These are phyloP conservation scores for Aspergillus novoparasiticus DNA, from an alignment of 2,329 filamentous ascomycete species.

Conservation along the genomic window DNA sequence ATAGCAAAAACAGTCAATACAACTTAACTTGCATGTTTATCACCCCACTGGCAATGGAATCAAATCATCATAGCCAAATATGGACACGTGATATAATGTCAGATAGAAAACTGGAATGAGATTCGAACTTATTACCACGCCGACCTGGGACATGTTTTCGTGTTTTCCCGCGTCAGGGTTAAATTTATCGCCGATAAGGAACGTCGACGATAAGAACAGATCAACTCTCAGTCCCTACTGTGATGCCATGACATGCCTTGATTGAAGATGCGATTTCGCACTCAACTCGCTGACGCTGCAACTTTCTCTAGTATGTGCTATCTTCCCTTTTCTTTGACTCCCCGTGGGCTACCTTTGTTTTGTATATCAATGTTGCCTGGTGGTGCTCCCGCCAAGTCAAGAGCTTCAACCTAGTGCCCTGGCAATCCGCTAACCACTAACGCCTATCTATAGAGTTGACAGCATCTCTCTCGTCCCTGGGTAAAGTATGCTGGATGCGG, in stretches of 20 bases:
- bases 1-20: neutral
- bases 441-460: constrained; percentile 56
- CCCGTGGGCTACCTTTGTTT: neutral
- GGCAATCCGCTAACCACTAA: constrained; percentile 10
- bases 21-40: neutral
- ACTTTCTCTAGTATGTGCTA: constrained; percentile 55
- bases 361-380: neutral
- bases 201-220: neutral
- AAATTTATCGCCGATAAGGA: neutral
- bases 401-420: neutral
- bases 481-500: constrained; percentile 87
- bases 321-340: constrained; percentile 4
- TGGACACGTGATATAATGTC: neutral
- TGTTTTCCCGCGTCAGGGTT: neutral
- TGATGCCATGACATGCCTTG: constrained; percentile 2
- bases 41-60: neutral
- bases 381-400: neutral
- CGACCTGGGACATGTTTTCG: neutral
- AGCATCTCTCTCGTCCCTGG: constrained; percentile 65
- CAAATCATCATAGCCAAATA: neutral
- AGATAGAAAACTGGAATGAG: neutral
- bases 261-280: constrained; percentile 36
- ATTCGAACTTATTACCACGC: too few species aligned
- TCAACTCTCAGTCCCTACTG: neutral
- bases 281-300: constrained; percentile 32